Percentiles rank a stretch among this genome's conserved stretches.
phyloP scores from a whole-genome alignment of 2,329 filamentous ascomycete species.

The Sphaerulina musiva region DNA sequence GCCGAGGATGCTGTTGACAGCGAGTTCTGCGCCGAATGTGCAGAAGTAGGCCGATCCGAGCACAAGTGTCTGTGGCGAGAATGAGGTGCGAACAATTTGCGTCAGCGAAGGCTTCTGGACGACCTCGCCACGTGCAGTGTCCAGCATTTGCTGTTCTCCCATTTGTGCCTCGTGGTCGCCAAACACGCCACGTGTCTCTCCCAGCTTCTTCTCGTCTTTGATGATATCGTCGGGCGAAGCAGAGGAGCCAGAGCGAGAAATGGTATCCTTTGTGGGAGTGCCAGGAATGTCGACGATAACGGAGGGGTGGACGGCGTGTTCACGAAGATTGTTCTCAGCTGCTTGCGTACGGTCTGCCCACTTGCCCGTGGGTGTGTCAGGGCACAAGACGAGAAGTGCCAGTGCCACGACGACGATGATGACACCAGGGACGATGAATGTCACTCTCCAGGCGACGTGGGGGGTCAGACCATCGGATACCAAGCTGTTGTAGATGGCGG shows the following conservation, averaged over 20 bases:
- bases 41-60: slow-evolving; percentile 52
- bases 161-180: slow-evolving; percentile 39
- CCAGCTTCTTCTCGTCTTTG: slow-evolving; percentile 37
- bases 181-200: slow-evolving; percentile 35
- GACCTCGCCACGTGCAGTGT: slow-evolving; percentile 54
- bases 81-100: slow-evolving; percentile 55
- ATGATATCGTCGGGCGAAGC: slow-evolving; percentile 30
- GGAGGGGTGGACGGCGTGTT: slow-evolving; percentile 38
- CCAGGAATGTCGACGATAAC: slow-evolving; percentile 49
- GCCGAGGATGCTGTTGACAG: slow-evolving; percentile 56
- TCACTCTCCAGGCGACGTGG: slow-evolving; percentile 72
- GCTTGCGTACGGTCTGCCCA: slow-evolving; percentile 67
- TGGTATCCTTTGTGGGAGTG: slow-evolving; percentile 36
- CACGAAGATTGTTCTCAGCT: slow-evolving; percentile 48
- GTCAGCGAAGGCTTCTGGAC: slow-evolving; percentile 54
- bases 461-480: slow-evolving; percentile 29
- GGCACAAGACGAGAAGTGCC: slow-evolving; percentile 38
- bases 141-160: slow-evolving; percentile 48
- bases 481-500: slow-evolving; percentile 58
- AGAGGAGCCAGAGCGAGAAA: slow-evolving; percentile 21
- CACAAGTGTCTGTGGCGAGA: slow-evolving; percentile 54
- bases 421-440: slow-evolving; percentile 67
- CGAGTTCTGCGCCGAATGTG: slow-evolving; percentile 55
- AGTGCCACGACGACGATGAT: slow-evolving; percentile 16
- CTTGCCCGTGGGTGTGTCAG: slow-evolving; percentile 72